phyloP scores from a whole-genome alignment of 2,329 filamentous ascomycete species.

The Xylariaceae sp. region DNA sequence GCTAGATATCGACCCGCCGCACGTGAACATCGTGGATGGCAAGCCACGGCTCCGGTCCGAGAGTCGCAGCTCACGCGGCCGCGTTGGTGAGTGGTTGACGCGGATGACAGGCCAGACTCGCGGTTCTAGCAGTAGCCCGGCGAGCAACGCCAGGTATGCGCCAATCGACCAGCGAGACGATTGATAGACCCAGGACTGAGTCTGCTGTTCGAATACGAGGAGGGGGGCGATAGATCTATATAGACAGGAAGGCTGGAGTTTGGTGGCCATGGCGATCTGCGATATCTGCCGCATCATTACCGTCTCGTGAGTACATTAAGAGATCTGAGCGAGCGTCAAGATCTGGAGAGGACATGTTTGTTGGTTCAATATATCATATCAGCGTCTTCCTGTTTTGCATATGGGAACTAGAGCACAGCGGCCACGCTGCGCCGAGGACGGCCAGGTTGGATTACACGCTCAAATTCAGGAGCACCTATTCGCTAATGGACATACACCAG shows the following conservation, averaged over 20 bases:
- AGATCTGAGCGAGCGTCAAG: not conserved
- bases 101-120: conserved; percentile 38
- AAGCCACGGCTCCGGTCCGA: conserved; percentile 39
- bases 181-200: conserved; percentile 21
- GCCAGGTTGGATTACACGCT: too few species aligned
- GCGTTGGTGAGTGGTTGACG: conserved; percentile 49
- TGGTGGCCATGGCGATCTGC: conserved; percentile 15
- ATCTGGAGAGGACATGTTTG: too few species aligned
- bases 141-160: conserved; percentile 35
- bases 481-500: too few species aligned
- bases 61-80: conserved; percentile 29
- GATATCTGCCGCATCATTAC: conserved; percentile 17
- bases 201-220: conserved; percentile 12
- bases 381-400: too few species aligned
- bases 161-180: conserved; percentile 40
- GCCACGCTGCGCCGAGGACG: too few species aligned
- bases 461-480: too few species aligned
- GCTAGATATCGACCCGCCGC: conserved; percentile 75
- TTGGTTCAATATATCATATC: too few species aligned
- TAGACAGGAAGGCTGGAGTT: conserved; percentile 22
- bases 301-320: not conserved
- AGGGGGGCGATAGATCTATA: conserved; percentile 23
- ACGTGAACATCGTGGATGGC: conserved; percentile 47
- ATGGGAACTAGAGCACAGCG: too few species aligned
- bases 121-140: conserved; percentile 30